Percentiles rank a stretch among this genome's conserved stretches.
phyloP scores from a whole-genome alignment of 768 basidiomycete species.

The Hydnum rufescens region DNA sequence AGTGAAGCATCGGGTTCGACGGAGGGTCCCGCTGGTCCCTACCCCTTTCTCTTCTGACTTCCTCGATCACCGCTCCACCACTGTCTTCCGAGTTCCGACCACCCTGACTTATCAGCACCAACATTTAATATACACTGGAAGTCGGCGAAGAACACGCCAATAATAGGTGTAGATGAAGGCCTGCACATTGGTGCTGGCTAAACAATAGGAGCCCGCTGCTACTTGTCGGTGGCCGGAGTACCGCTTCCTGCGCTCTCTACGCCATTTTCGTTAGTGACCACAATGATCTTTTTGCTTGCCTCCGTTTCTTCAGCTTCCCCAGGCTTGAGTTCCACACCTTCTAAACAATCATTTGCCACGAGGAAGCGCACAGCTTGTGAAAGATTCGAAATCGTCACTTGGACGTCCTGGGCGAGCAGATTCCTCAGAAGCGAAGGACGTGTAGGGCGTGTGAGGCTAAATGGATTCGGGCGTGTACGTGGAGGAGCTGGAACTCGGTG shows the following conservation, averaged over 20 bases:
- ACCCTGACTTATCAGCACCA: neutral
- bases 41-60: too few species aligned
- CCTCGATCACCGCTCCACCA: too few species aligned
- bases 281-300: neutral
- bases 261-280: neutral
- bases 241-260: too few species aligned
- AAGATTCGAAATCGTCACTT: conserved; percentile 73
- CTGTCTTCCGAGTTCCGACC: neutral
- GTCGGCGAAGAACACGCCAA: too few species aligned
- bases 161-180: too few species aligned
- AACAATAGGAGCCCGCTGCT: too few species aligned
- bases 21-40: too few species aligned
- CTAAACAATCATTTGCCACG: conserved; percentile 74
- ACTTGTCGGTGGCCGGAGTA: too few species aligned
- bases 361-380: conserved; percentile 84
- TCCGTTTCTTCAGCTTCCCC: conserved; percentile 35
- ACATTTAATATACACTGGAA: too few species aligned
- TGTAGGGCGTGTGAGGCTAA: conserved; percentile 22
- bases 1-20: too few species aligned
- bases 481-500: neutral
- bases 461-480: conserved; percentile 28
- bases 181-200: too few species aligned
- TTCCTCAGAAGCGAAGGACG: conserved; percentile 59
- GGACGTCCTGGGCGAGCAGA: conserved; percentile 72
- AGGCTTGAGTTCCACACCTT: conserved; percentile 56